These are phyloP conservation scores for Tubosaeta brunneosetosa DNA, from an alignment of 768 basidiomycete species.

Conservation along the genomic window DNA sequence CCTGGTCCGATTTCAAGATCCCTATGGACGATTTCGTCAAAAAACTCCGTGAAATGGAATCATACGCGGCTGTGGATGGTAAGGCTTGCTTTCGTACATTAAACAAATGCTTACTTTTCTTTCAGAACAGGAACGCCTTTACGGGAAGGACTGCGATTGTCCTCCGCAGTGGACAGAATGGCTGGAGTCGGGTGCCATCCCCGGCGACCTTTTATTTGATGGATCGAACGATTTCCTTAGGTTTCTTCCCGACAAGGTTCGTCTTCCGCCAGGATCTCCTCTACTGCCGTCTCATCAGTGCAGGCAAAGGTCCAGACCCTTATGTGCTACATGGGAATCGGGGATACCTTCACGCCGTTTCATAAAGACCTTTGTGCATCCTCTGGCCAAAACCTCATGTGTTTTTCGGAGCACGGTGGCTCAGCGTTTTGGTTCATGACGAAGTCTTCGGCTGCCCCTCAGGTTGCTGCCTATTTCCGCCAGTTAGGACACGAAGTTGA, in stretches of 20 bases:
- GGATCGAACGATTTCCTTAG: slow-evolving; percentile 54
- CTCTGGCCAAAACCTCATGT: slow-evolving; percentile 85
- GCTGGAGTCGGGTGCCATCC: slow-evolving; percentile 49
- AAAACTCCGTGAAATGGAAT: slow-evolving; percentile 34
- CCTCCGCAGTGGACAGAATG: slow-evolving; percentile 62
- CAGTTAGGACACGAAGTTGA: slow-evolving; percentile 47
- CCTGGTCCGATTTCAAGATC: slow-evolving; percentile 50
- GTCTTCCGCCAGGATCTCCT: slow-evolving; percentile 13
- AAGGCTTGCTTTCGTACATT: slow-evolving; percentile 1
- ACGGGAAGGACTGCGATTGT: slow-evolving; percentile 76
- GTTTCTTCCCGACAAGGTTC: slow-evolving; percentile 49
- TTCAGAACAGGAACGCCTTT: slow-evolving; percentile 56
- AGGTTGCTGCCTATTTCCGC: slow-evolving; percentile 56
- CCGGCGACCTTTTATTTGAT: slow-evolving; percentile 48
- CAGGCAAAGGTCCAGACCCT: slow-evolving; percentile 68
- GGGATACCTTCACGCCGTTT: slow-evolving; percentile 78
- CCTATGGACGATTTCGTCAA: slow-evolving; percentile 50
- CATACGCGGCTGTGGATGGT: slow-evolving; percentile 40
- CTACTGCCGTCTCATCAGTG: slow-evolving; percentile 4
- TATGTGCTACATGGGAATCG: slow-evolving; percentile 82
- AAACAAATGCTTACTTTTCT: not conserved
- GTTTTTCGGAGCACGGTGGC: slow-evolving; percentile 65
- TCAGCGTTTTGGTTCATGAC: slow-evolving; percentile 91
- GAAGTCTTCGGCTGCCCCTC: slow-evolving; percentile 48
- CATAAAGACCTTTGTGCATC: slow-evolving; percentile 85